These are phyloP conservation scores for Ceratocystis colombiana DNA, from an alignment of 2,329 filamentous ascomycete genomes.

Conservation along the genomic window DNA sequence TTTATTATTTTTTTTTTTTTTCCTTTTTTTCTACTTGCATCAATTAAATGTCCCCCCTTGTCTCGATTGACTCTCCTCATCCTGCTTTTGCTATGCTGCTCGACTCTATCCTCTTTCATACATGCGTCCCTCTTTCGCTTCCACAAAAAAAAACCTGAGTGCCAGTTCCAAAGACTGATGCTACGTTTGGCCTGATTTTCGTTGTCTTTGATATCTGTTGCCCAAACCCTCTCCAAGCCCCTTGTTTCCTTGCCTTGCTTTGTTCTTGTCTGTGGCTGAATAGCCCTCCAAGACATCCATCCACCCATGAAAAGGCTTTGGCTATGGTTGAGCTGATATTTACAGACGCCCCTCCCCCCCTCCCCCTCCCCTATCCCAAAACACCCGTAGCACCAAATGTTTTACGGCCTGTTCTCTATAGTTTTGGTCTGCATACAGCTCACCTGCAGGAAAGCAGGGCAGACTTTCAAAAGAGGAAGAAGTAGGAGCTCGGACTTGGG, in stretches of 20 bases:
- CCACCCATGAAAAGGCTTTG: background rate
- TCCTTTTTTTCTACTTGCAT: background rate
- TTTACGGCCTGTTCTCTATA: background rate
- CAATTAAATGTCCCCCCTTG: background rate
- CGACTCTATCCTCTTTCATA: background rate
- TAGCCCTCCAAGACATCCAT: background rate
- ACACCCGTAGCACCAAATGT: background rate
- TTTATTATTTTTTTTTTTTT: background rate
- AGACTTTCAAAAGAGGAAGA: background rate
- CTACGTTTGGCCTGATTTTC: background rate
- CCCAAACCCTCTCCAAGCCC: background rate
- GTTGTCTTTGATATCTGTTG: constrained; percentile 3
- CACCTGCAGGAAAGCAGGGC: constrained; percentile 2
- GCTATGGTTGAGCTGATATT: background rate
- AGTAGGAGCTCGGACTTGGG: background rate
- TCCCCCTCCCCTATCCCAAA: background rate
- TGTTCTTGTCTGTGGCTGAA: background rate
- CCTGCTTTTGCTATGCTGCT: background rate
- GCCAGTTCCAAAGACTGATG: background rate
- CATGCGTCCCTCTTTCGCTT: background rate
- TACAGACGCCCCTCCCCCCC: background rate
- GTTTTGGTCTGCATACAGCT: background rate
- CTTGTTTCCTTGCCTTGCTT: too few relatives aligned
- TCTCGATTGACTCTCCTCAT: background rate
- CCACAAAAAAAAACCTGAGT: background rate